phyloP scores from a whole-genome alignment of 768 basidiomycete species.

The Strobilomyces dryophilus region DNA sequence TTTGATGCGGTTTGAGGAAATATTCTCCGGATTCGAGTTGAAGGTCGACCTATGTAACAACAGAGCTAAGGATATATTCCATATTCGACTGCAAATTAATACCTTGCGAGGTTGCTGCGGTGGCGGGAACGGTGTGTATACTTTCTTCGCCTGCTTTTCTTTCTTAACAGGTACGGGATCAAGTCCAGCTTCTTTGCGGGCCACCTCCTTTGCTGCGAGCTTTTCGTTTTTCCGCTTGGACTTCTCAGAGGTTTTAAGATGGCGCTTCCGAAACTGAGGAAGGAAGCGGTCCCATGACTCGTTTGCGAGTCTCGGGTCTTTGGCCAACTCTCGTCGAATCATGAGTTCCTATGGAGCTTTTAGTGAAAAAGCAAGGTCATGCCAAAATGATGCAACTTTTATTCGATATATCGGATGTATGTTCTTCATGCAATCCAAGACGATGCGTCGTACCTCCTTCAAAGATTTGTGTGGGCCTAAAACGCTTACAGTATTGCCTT shows the following conservation, averaged over 20 bases:
- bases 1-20: constrained; percentile 91
- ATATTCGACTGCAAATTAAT: constrained; percentile 5
- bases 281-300: constrained; percentile 98
- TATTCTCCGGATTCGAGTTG: constrained; percentile 97
- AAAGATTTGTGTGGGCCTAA: constrained; percentile 96
- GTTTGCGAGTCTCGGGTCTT: constrained; percentile 91
- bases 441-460: constrained; percentile 93
- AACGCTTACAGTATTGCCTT: constrained; percentile 96
- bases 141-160: constrained; percentile 71
- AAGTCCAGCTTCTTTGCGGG: constrained; percentile 63
- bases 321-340: constrained; percentile 96
- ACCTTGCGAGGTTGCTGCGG: constrained; percentile 92
- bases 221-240: constrained; percentile 85
- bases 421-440: constrained; percentile 99
- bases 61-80: constrained; percentile 4
- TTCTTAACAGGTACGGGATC: constrained; percentile 36
- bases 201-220: constrained; percentile 54
- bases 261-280: constrained; percentile 90
- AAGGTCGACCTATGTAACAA: constrained; percentile 64
- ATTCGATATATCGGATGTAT: constrained; percentile 99
- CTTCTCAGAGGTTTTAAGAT: constrained; percentile 92
- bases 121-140: constrained; percentile 99
- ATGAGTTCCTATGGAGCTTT: constrained; percentile 74
- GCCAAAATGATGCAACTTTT: constrained; percentile 52
- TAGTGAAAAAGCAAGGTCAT: background rate